phyloP scores from a whole-genome alignment of 1,284 basidiomycete species.

The Tremellales sp. region DNA sequence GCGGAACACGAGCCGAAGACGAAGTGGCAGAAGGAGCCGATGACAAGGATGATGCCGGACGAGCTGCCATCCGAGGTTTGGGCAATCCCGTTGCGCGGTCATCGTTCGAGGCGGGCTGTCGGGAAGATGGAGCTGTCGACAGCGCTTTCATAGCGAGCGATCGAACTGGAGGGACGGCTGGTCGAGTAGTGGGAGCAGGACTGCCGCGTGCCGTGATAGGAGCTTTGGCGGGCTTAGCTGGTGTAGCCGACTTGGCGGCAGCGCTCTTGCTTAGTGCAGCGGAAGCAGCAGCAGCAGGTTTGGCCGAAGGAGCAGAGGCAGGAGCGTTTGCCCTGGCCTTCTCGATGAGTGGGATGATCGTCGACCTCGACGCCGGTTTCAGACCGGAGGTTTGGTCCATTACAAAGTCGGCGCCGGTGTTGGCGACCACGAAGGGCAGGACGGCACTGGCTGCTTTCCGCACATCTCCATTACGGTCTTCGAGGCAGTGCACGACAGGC shows the following conservation, averaged over 20 bases:
- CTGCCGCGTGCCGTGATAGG: conserved; percentile 15
- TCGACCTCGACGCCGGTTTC: conserved; percentile 85
- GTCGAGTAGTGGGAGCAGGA: conserved; percentile 12
- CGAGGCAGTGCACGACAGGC: conserved; percentile 74
- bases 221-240: conserved; percentile 18
- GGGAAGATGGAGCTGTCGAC: conserved; percentile 25
- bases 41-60: conserved; percentile 26
- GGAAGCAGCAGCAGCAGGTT: conserved; percentile 25
- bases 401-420: conserved; percentile 77
- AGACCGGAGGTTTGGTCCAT: conserved; percentile 79
- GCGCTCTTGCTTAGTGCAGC: conserved; percentile 9
- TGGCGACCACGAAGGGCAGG: conserved; percentile 71
- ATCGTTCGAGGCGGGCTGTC: conserved; percentile 23
- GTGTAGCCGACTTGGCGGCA: conserved; percentile 23
- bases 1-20: conserved; percentile 44
- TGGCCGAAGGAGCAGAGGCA: conserved; percentile 50
- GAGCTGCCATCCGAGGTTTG: conserved; percentile 21
- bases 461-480: conserved; percentile 88
- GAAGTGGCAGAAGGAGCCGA: conserved; percentile 20
- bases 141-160: conserved; percentile 45
- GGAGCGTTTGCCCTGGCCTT: conserved; percentile 48
- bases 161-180: conserved; percentile 25
- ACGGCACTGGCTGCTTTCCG: conserved; percentile 83
- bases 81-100: conserved; percentile 27
- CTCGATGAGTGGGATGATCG: conserved; percentile 83